These are phyloP conservation scores for Rubroboletus satanas DNA, from an alignment of 768 basidiomycete species.

Conservation along the genomic window DNA sequence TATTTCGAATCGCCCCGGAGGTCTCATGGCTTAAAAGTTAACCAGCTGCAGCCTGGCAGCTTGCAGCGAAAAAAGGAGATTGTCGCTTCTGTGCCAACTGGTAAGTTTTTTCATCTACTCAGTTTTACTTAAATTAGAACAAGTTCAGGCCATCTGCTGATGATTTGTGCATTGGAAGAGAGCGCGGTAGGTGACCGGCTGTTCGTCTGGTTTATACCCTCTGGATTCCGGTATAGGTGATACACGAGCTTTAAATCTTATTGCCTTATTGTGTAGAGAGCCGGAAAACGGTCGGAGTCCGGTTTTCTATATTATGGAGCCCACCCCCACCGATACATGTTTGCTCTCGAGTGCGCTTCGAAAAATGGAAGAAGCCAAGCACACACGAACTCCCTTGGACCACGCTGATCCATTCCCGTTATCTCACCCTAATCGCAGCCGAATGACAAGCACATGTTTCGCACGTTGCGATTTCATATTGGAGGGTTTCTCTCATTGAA, in stretches of 20 bases:
- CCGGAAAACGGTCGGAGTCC: background rate
- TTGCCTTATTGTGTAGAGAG: background rate
- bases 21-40: background rate
- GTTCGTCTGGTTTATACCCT: background rate
- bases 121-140: background rate
- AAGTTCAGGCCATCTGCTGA: background rate
- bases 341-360: background rate
- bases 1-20: background rate
- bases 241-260: background rate
- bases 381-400: background rate
- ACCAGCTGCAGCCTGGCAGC: background rate
- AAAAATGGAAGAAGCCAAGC: background rate
- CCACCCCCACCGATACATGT: background rate
- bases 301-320: background rate
- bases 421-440: constrained; percentile 1
- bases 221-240: background rate
- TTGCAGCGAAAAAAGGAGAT: background rate
- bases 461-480: constrained; percentile 3
- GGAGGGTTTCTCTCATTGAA: background rate
- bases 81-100: background rate
- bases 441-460: constrained; percentile 4
- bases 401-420: background rate
- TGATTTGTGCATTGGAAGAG: background rate
- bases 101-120: background rate
- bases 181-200: background rate